Evolutionary conservation across 345 rosid species (phyloP).

Genomic region (Populus davidiana): DNA sequence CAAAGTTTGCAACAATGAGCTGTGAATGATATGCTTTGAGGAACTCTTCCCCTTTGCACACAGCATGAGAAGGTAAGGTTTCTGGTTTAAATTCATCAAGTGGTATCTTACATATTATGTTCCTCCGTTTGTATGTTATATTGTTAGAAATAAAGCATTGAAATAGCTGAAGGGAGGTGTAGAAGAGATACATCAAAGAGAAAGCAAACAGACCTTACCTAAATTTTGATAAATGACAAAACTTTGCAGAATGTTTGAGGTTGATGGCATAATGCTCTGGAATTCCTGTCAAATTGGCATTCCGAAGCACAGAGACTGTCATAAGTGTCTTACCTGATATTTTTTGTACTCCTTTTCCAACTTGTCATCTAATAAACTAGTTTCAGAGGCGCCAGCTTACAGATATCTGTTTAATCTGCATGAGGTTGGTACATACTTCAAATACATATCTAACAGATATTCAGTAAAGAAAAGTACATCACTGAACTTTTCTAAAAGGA

Average conservation of each 20-base stretch:
- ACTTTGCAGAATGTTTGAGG: not conserved
- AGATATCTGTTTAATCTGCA: too few species aligned
- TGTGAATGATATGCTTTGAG: not conserved
- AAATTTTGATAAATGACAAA: not conserved
- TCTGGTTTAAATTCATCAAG: constrained; percentile 3
- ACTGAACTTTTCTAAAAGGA: not conserved
- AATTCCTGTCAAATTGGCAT: too few species aligned
- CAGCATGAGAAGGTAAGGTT: constrained; percentile 16
- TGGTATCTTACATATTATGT: not conserved
- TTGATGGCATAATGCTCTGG: not conserved
- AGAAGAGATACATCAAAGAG: not conserved
- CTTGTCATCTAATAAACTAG: too few species aligned
- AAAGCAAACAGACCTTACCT: not conserved
- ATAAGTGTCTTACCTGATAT: not conserved
- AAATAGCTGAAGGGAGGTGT: not conserved
- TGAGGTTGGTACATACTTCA: too few species aligned
- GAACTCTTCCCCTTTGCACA: not conserved
- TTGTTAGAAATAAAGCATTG: not conserved
- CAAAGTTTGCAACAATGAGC: constrained; percentile 23
- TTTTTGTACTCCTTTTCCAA: too few species aligned
- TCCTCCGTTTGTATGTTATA: not conserved
- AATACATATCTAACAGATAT: too few species aligned
- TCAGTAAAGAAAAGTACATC: not conserved
- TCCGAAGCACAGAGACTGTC: too few species aligned
- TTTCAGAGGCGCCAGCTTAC: too few species aligned